phyloP scores from a whole-genome alignment of 192 early-diverging fungal species.

The Gaertneriomyces sp. region DNA sequence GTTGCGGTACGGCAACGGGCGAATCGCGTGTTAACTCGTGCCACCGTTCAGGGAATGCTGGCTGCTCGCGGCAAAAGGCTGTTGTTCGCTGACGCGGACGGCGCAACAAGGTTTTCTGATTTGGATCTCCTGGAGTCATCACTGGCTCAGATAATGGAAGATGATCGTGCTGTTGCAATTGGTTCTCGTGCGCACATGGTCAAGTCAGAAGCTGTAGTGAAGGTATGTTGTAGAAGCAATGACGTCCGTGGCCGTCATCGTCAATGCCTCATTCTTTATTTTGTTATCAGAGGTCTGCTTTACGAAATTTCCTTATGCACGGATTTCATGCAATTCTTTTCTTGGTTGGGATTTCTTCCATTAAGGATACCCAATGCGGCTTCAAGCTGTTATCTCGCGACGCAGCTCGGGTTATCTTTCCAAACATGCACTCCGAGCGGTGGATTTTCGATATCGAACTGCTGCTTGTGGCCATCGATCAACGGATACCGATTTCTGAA shows the following conservation, averaged over 20 bases:
- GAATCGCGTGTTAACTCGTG: neutral
- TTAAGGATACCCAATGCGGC: constrained; percentile 96
- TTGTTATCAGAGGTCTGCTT: constrained; percentile 69
- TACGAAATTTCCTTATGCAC: constrained; percentile 92
- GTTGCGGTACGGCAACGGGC: neutral
- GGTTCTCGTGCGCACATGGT: constrained; percentile 94
- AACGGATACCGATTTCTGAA: constrained; percentile 75
- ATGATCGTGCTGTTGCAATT: constrained; percentile 61
- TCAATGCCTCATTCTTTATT: neutral
- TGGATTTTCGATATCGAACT: constrained; percentile 99
- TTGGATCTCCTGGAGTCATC: constrained; percentile 54
- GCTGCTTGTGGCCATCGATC: constrained; percentile 72
- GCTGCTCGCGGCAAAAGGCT: constrained; percentile 68
- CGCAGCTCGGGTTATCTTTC: constrained; percentile 73
- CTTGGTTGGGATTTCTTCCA: constrained; percentile 78
- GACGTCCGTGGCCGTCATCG: neutral
- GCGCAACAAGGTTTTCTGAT: constrained; percentile 89
- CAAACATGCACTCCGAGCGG: constrained; percentile 89
- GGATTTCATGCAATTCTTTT: constrained; percentile 89
- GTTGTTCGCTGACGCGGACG: constrained; percentile 95
- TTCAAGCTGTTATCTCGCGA: constrained; percentile 90
- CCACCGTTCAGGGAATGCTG: constrained; percentile 68
- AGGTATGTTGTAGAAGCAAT: constrained; percentile 49
- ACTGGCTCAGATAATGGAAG: constrained; percentile 36
- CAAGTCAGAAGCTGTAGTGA: constrained; percentile 73